These are phyloP conservation scores for Luffa acutangula DNA, from an alignment of 306 rosid species.

Conservation along the genomic window DNA sequence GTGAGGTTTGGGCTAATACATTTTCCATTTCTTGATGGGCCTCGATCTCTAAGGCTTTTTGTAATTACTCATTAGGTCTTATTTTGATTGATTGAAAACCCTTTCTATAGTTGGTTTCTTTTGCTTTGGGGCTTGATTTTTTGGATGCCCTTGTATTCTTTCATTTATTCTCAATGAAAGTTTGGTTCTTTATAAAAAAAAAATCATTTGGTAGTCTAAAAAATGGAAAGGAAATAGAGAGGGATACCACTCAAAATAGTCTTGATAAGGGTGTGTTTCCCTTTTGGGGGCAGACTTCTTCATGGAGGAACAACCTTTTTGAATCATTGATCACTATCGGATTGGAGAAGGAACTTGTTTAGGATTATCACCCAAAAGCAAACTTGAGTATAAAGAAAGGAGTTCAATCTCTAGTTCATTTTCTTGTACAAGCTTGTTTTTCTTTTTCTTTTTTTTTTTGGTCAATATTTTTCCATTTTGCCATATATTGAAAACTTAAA, in stretches of 20 bases:
- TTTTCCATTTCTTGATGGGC: too few relatives aligned
- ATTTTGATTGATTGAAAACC: too few relatives aligned
- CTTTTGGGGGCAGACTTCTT: neutral
- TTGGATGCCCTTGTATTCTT: too few relatives aligned
- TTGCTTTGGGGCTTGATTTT: too few relatives aligned
- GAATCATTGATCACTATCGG: neutral
- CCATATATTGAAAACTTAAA: neutral
- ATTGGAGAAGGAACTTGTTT: neutral
- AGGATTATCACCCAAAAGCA: neutral
- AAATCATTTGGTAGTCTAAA: neutral
- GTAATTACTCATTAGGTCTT: too few relatives aligned
- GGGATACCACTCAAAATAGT: neutral
- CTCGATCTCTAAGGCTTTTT: too few relatives aligned
- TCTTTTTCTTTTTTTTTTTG: neutral
- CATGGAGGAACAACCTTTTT: neutral
- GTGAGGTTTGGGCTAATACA: too few relatives aligned
- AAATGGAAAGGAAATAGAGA: neutral
- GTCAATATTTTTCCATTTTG: neutral
- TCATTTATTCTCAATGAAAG: too few relatives aligned
- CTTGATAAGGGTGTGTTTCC: neutral
- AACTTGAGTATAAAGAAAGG: neutral
- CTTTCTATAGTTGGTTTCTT: too few relatives aligned
- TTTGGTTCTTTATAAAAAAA: too few relatives aligned
- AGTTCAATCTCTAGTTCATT: neutral
- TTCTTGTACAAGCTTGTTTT: neutral